Conservation (phyloP, 2,329 filamentous ascomycete species). For the Arthrobotrys sinensis region DNA sequence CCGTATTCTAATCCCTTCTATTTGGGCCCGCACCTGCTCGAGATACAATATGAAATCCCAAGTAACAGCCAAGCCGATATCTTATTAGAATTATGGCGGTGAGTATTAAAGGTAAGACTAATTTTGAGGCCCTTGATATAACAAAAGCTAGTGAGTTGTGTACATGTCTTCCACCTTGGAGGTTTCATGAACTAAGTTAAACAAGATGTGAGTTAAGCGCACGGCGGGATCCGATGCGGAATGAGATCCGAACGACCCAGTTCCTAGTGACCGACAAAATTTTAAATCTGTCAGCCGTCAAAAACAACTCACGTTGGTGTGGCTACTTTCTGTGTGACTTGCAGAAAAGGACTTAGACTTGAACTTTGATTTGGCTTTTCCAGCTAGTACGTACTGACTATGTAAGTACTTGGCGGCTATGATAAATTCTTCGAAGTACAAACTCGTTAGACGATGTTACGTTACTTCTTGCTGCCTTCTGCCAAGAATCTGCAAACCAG, state of each 20-base stretch:
- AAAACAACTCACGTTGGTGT: neutral
- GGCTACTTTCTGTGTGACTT: neutral
- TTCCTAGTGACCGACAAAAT: neutral
- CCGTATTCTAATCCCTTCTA: too few species aligned
- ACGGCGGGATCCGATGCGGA: slow-evolving; percentile 3
- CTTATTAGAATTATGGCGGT: too few species aligned
- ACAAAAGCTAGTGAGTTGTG: neutral
- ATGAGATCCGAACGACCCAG: too few species aligned
- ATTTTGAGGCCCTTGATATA: too few species aligned
- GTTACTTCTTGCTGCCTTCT: slow-evolving; percentile 55
- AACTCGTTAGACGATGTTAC: slow-evolving; percentile 45
- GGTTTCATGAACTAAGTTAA: neutral
- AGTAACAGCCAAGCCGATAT: too few species aligned
- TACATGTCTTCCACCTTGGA: neutral
- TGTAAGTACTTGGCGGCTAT: slow-evolving; percentile 2
- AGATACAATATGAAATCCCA: too few species aligned
- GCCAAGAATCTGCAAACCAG: slow-evolving; percentile 27
- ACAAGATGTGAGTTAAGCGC: neutral
- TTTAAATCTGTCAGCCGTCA: slow-evolving; percentile 5
- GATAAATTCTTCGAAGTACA: slow-evolving; percentile 12
- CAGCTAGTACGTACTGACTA: too few species aligned
- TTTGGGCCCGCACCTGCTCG: too few species aligned
- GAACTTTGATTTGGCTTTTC: neutral
- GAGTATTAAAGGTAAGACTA: too few species aligned
- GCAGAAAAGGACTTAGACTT: slow-evolving; percentile 3